These are phyloP conservation scores for Neonectria ditissima DNA, from an alignment of 2,329 filamentous ascomycete genomes.

Conservation along the genomic window DNA sequence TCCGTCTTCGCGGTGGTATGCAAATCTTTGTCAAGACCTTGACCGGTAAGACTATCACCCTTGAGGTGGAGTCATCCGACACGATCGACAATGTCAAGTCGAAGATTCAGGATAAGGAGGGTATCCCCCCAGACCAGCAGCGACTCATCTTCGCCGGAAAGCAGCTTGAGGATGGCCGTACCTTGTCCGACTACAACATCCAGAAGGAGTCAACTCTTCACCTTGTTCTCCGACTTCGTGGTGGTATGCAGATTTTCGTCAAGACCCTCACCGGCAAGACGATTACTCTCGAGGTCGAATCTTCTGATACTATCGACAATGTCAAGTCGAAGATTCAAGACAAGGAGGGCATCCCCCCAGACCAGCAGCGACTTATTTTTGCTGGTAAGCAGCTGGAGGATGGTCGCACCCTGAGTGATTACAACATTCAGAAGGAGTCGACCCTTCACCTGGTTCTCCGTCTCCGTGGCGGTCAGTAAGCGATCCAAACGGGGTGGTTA, in stretches of 20 bases:
- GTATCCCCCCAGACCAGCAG: constrained; percentile 94
- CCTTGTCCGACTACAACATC: constrained; percentile 95
- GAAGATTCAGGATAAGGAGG: constrained; percentile 95
- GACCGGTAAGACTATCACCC: constrained; percentile 93
- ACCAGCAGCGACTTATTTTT: constrained; percentile 96
- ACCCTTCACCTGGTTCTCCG: constrained; percentile 89
- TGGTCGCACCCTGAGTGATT: constrained; percentile 88
- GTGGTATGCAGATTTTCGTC: constrained; percentile 83
- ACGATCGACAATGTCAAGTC: constrained; percentile 95
- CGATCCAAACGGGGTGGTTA: constrained; percentile 20
- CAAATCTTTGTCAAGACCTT: constrained; percentile 90
- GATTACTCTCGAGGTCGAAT: constrained; percentile 91
- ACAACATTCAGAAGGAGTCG: constrained; percentile 96
- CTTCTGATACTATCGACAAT: constrained; percentile 92
- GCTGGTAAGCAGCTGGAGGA: constrained; percentile 97
- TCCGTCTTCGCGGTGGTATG: constrained; percentile 91
- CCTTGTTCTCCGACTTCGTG: constrained; percentile 82
- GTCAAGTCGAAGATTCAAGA: constrained; percentile 99
- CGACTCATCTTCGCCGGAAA: constrained; percentile 94
- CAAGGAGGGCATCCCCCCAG: constrained; percentile 96
- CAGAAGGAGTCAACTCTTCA: constrained; percentile 91
- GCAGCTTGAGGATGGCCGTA: constrained; percentile 92
- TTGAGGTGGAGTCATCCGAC: constrained; percentile 89
- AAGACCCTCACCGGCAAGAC: constrained; percentile 94
- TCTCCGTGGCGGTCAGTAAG: constrained; percentile 80